Base-by-base conservation (phyloP, 1,284 basidiomycete genomes). In the Ustilago lituana region DNA sequence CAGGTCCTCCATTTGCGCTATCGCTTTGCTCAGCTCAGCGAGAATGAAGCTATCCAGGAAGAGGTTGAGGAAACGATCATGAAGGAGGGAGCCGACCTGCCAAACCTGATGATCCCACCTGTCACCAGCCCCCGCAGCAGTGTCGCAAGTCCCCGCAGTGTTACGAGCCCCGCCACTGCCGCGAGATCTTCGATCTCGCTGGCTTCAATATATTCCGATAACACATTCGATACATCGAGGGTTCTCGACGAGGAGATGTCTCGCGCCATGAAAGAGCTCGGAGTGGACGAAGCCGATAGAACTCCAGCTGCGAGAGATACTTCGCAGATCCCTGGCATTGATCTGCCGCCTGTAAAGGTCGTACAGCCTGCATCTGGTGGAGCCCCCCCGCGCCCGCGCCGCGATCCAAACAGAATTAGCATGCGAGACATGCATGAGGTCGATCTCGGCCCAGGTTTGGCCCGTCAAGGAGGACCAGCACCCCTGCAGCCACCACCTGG, bases 1-100 rank as follows among this genome's bases (percentile, higher is more conserved):
- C 70, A 76, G 43, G 29, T 76, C 17, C 19, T 79, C 4, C 72
- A 77, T 33, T 65, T 47, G 44, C 55, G 64, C 20, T 77, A 58
- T 29, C 71, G 54, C 11, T 75, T 72, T 44, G 74, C 74, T 15
- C 54, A 58, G 22, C 60, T 72, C 31, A 65, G 65, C 48, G 65
- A 75, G 56, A 73, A 69, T 5, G 49, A 61, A n/a, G 64, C 54
- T 5, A 45, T 77, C 22, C 46, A 68, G 3, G 70, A 66, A 23
- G 65, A 73, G 15, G 73, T 77, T 8, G 64, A 64, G 22, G 43
- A 57, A 29, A 49, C 53, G 23, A 68, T 73, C 19, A 32, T 27
- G 15, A 51, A 44, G 36, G 64, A 72, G 15, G 71, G 74, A 49
- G 72, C 58, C 4, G 57, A 57, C 10, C 57, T 55, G 14, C 31